Base-by-base conservation (phyloP, 2,329 filamentous ascomycete species). In the Hypomyces rosellus region DNA sequence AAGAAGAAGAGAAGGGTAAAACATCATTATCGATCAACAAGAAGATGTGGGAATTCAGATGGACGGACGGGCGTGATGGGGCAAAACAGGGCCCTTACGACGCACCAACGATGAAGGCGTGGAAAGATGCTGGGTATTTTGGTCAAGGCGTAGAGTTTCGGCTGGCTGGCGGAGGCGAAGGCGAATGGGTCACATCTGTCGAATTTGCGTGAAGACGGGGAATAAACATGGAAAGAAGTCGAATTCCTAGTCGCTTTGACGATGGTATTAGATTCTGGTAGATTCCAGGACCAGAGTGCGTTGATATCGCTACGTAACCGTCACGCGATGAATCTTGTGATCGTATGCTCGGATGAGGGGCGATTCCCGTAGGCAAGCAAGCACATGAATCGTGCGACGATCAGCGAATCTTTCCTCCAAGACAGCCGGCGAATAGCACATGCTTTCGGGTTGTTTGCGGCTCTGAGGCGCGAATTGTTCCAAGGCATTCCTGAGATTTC, bases 61-160 rank as follows among this genome's bases (percentile, higher is more conserved):
- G 93, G 93, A 85, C 83, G 37, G 90, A 96, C 65, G 89, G 88
- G 15, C 78, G 90, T 38, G 92, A 96, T 62, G 86, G 82, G 25
- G 78, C 81, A 44, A 79, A 80, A 51, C 89, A 99, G 67, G 93
- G 93, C 0, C 92, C 93, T 0, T 99, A 90, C 66, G 89, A 96
- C 63, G 81, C 78, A 7, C 67, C 77, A 5, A 92, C 86, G 36
- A 97, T 99, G 93, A 81, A 84, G 60, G 87, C 88, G 2, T 99
- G 93, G 93, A 83, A 86, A 58, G 83, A 88, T 55, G 89, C 89
- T 20, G 93, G 93, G 3, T 97, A 97, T 65, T 99, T 99, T 69
- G 86, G 84, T 12, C 86, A 93, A 56, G 89, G 88, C 0, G 89
- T 96, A 20, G 92, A 91, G 64, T 91, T 92, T 60, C 78, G 83